Evolutionary conservation across 345 rosid genomes (phyloP).

Genomic region (Lenwebbia sp.): DNA sequence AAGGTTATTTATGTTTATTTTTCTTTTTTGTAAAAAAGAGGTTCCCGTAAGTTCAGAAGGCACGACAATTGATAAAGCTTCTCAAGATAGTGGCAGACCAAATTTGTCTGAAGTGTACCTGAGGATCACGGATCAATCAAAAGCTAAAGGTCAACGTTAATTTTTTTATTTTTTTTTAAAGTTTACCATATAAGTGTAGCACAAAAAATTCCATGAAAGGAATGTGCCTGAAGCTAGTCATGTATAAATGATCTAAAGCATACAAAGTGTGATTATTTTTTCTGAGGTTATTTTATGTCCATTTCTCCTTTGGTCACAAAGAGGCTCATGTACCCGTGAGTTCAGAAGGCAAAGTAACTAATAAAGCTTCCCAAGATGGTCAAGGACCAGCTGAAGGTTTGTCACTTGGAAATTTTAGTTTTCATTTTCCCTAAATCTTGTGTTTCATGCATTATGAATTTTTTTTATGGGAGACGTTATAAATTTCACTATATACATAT

Average conservation of each 20-base stretch:
- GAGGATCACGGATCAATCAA: background rate
- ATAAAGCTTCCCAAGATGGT: background rate
- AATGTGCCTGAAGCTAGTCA: too few relatives aligned
- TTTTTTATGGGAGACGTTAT: rapidly evolving
- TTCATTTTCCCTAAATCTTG: background rate
- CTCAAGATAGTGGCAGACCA: background rate
- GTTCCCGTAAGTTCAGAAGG: rapidly evolving
- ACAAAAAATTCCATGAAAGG: too few relatives aligned
- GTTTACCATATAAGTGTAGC: background rate
- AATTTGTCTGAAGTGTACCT: background rate
- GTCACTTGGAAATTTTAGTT: background rate
- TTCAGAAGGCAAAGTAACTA: rapidly evolving
- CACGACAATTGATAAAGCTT: too few relatives aligned
- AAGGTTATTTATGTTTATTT: background rate
- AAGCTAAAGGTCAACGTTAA: background rate
- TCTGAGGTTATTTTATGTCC: background rate
- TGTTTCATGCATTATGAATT: background rate
- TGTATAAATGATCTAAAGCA: background rate
- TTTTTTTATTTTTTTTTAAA: too few relatives aligned
- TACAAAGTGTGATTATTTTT: background rate
- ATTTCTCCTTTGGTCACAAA: background rate
- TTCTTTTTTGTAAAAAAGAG: background rate
- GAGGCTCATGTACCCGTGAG: background rate
- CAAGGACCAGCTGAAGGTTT: background rate
- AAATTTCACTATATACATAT: background rate